Conservation (phyloP, 2,329 filamentous ascomycete genomes). For the Fusarium sp. region DNA sequence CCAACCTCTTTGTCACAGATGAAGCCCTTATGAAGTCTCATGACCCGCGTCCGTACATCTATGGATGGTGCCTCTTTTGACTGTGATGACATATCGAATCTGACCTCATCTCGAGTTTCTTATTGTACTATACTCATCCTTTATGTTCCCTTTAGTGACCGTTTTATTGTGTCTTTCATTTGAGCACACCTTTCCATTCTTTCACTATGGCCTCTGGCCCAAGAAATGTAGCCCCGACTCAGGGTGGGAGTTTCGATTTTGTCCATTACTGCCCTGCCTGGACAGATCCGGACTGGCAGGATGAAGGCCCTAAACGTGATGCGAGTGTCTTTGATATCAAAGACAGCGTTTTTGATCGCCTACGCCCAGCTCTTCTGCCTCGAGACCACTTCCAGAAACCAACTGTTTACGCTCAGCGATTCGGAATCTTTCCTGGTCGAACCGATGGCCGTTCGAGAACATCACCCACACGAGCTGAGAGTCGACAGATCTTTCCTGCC, state of each 20-base stretch:
- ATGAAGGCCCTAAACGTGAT: conserved; percentile 19
- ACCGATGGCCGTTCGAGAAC: conserved; percentile 45
- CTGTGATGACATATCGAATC: neutral
- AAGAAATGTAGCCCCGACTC: neutral
- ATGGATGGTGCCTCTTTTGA: neutral
- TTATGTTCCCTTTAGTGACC: neutral
- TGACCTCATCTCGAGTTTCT: neutral
- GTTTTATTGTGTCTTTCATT: neutral
- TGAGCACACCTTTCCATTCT: neutral
- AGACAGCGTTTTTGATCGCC: conserved; percentile 25
- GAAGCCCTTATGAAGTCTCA: neutral
- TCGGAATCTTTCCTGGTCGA: conserved; percentile 43
- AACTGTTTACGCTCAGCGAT: conserved; percentile 42
- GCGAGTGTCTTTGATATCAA: conserved; percentile 18
- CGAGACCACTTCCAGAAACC: conserved; percentile 37
- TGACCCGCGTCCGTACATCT: neutral
- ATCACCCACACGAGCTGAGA: conserved; percentile 42
- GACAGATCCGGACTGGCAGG: conserved; percentile 43
- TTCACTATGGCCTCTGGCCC: conserved; percentile 4
- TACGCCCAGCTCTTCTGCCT: conserved; percentile 39
- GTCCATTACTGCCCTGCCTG: conserved; percentile 39
- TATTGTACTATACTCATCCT: neutral
- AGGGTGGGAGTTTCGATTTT: neutral
- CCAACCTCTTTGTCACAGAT: neutral
- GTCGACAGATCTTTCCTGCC: conserved; percentile 18